Evolutionary conservation across 2,329 filamentous ascomycete species (phyloP), one percentile per base, ranked within the genome.

Genomic region (Beauveria sp.): DNA sequence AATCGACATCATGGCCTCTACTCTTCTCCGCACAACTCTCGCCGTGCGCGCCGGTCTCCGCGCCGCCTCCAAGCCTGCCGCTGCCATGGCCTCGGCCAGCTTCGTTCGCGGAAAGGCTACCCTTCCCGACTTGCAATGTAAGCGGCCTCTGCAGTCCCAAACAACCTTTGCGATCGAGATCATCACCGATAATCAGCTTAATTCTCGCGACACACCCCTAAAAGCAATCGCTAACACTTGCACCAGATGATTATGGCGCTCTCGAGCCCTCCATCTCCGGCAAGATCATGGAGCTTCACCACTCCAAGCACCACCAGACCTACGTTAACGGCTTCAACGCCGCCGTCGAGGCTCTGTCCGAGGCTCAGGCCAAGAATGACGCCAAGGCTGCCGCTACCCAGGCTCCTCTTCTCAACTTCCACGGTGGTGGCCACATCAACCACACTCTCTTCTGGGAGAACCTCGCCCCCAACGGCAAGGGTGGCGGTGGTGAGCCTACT

Each of bases 281-380:
- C 74, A 86, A 95, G 78, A 96, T 96, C 80, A 96, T 96, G 93
- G 90, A 96, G 80, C 85, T 96, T 51, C 93, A 96, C 82, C 90
- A 96, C 85, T 87, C 85, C 79, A 93, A 92, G 78, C 92, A 96
- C 83, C 93, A 96, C 81, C 87, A 93, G 77, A 93, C 92, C 71
- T 96, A 96, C 75, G 91, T 96, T 69, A 95, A 87, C 76, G 89
- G 88, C 74, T 90, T 90, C 81, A 96, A 96, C 80, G 82, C 87
- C 64, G 88, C 90, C 62, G 79, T 86, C 67, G 86, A 92, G 76
- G 86, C 93, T 72, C 76, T 90, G 56, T 84, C 82, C 43, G 78
- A 80, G 63, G 89, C 89, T 42, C 81, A 84, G 70, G 79, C 78
- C 70, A 82, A 86, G 74, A 86, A 86, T 68, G 89, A 83, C 68